These are phyloP conservation scores for Gynochthodes officinalis DNA, from an alignment of 257 asterid genomes.

Conservation along the genomic window DNA sequence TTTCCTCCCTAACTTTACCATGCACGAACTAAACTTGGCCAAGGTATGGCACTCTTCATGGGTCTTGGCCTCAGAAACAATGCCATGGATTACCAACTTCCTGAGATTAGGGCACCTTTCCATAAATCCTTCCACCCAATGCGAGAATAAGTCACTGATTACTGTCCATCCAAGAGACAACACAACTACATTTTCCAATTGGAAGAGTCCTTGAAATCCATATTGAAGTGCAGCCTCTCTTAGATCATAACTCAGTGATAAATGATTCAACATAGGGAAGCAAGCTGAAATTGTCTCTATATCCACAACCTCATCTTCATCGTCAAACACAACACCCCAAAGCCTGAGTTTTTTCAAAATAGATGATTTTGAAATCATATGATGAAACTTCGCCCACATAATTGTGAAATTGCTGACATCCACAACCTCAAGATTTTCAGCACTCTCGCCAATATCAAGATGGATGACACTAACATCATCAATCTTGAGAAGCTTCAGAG, in stretches of 20 bases:
- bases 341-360: slow-evolving; percentile 70
- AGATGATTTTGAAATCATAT: slow-evolving; percentile 80
- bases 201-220: slow-evolving; percentile 69
- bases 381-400: slow-evolving; percentile 88
- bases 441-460: slow-evolving; percentile 80
- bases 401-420: slow-evolving; percentile 92
- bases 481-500: slow-evolving; percentile 59
- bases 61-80: slow-evolving; percentile 84
- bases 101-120: slow-evolving; percentile 68
- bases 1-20: slow-evolving; percentile 73
- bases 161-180: slow-evolving; percentile 95
- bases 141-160: slow-evolving; percentile 60
- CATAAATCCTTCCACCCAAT: slow-evolving; percentile 74
- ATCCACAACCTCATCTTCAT: slow-evolving; percentile 86
- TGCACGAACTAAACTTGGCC: slow-evolving; percentile 69
- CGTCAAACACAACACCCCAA: slow-evolving; percentile 92
- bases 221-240: slow-evolving; percentile 66
- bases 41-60: slow-evolving; percentile 75
- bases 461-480: slow-evolving; percentile 95
- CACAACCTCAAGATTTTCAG: slow-evolving; percentile 76
- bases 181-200: slow-evolving; percentile 61
- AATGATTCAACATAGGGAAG: slow-evolving; percentile 68
- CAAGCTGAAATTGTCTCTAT: slow-evolving; percentile 79
- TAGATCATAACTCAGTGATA: slow-evolving; percentile 72
- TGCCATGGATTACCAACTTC: slow-evolving; percentile 77